phyloP scores from a whole-genome alignment of 2,329 filamentous ascomycete genomes.

The Didymella pomorum region DNA sequence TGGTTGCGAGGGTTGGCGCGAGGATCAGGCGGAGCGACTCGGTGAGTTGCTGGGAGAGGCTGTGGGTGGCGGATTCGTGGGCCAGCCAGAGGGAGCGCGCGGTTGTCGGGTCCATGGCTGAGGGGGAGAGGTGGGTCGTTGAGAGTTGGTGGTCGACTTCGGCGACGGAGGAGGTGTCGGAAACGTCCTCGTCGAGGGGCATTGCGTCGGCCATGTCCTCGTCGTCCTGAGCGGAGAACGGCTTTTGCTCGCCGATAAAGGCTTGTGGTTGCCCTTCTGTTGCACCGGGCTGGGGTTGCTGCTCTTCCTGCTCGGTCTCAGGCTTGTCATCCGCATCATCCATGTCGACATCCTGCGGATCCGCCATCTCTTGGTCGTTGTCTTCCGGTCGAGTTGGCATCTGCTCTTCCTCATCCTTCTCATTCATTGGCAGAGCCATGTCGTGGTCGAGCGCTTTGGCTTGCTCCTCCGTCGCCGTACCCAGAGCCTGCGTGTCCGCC shows the following conservation, averaged over 20 bases:
- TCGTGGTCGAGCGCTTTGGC: constrained; percentile 84
- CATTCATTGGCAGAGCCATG: constrained; percentile 79
- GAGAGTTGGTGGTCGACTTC: constrained; percentile 68
- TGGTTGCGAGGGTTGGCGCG: constrained; percentile 91
- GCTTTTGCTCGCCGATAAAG: constrained; percentile 56
- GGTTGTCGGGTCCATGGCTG: constrained; percentile 57
- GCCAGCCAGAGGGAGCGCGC: constrained; percentile 82
- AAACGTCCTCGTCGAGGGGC: constrained; percentile 48
- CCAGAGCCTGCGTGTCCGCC: constrained; percentile 90
- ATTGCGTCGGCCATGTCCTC: constrained; percentile 50
- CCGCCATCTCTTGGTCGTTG: constrained; percentile 37
- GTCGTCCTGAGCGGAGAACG: constrained; percentile 43
- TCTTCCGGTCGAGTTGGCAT: constrained; percentile 47
- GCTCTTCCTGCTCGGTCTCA: constrained; percentile 36
- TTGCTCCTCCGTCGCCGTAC: constrained; percentile 86
- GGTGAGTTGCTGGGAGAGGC: constrained; percentile 86
- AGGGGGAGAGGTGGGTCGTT: constrained; percentile 70
- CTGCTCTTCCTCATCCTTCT: constrained; percentile 57
- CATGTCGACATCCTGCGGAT: constrained; percentile 52
- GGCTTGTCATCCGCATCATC: constrained; percentile 50
- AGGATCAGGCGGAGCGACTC: constrained; percentile 96
- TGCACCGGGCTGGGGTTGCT: constrained; percentile 38
- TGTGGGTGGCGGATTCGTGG: constrained; percentile 84
- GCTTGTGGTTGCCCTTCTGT: constrained; percentile 51
- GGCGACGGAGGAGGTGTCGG: constrained; percentile 48